Percentiles rank a stretch among this genome's conserved stretches.
phyloP scores from a whole-genome alignment of 495 filamentous ascomycete species.

The Lindgomyces ingoldianus region DNA sequence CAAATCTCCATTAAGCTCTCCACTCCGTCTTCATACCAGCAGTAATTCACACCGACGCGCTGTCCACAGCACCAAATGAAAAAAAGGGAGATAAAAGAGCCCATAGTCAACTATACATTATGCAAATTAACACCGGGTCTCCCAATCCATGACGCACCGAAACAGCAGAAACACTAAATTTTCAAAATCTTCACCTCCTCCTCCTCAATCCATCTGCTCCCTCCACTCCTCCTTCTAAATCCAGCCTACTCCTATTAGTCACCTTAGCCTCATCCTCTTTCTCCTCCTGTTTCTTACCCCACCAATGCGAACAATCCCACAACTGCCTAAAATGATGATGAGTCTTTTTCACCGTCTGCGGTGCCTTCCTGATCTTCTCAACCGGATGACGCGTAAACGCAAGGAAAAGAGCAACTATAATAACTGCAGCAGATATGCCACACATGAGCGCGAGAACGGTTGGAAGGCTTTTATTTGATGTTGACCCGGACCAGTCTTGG shows the following conservation, averaged over 20 bases:
- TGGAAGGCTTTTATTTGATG: neutral
- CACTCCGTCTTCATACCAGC: no score
- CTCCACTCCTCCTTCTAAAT: neutral
- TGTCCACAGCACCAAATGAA: no score
- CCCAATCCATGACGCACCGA: no score
- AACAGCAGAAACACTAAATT: neutral
- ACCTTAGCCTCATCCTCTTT: neutral
- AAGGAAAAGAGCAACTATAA: conserved; percentile 2
- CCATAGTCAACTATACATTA: no score
- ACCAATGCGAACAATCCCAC: neutral
- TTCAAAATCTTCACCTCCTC: neutral
- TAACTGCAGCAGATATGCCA: conserved; percentile 7
- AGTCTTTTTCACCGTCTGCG: neutral
- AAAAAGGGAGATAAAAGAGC: no score
- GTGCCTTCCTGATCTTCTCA: neutral
- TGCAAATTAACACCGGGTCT: no score
- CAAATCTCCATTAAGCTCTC: no score
- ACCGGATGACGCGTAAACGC: neutral
- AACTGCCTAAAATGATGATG: neutral
- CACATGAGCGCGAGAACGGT: neutral
- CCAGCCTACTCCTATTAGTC: neutral
- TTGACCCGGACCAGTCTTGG: conserved; percentile 45
- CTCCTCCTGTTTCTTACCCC: neutral
- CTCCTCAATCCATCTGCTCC: neutral
- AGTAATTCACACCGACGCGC: no score